phyloP scores from a whole-genome alignment of 331 rosid genomes.

The Acacia concinna region DNA sequence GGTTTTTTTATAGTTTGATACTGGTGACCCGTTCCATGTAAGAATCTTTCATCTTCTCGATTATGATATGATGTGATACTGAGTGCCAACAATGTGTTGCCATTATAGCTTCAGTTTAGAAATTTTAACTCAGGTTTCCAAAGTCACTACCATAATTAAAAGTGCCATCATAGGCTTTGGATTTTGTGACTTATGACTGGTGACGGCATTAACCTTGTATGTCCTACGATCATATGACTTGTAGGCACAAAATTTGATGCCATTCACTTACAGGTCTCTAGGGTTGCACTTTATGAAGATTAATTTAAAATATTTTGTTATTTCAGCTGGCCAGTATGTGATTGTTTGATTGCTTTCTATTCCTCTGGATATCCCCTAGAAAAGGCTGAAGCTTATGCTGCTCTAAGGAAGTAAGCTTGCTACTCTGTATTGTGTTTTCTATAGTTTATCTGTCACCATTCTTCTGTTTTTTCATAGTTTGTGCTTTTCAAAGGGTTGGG shows the following conservation, averaged over 20 bases:
- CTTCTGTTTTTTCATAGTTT: constrained; percentile 1
- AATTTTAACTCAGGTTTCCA: background rate
- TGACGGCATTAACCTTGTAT: constrained; percentile 12
- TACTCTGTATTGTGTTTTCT: constrained; percentile 18
- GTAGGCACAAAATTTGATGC: constrained; percentile 1
- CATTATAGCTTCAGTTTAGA: constrained; percentile 6
- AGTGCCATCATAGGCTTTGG: constrained; percentile 9
- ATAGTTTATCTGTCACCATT: constrained; percentile 9
- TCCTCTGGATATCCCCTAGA: constrained; percentile 92
- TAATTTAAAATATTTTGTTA: constrained; percentile 34
- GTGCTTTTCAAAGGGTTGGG: constrained; percentile 5
- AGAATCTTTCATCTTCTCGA: constrained; percentile 4
- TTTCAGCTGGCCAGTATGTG: constrained; percentile 97
- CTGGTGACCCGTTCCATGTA: constrained; percentile 4
- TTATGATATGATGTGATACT: constrained; percentile 8
- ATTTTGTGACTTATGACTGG: constrained; percentile 2
- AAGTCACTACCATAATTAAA: constrained; percentile 6
- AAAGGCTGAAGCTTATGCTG: constrained; percentile 92
- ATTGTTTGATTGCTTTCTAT: constrained; percentile 94
- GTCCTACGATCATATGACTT: constrained; percentile 9
- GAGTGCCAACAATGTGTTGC: constrained; percentile 7
- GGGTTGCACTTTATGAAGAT: constrained; percentile 8
- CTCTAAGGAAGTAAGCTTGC: constrained; percentile 83
- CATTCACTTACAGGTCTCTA: constrained; percentile 1
- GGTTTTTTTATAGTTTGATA: constrained; percentile 5